Conservation (phyloP, 352 stramenopile genomes). For the Saprolegnia diclina region DNA sequence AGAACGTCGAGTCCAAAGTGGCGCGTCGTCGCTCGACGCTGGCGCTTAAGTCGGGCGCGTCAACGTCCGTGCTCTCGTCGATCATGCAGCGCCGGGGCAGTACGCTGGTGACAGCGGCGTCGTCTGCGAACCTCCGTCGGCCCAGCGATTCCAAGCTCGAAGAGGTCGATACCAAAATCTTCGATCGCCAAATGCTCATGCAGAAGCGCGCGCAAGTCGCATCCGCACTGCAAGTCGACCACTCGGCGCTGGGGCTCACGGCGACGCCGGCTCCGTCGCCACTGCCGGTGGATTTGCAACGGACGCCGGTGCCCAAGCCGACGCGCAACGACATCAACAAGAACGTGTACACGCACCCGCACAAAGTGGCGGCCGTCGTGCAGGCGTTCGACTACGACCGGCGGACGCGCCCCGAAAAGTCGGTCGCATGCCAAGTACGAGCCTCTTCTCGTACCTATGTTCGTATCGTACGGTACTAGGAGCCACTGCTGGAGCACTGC, state of each 20-base stretch:
- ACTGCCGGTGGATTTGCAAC: slow-evolving; percentile 3
- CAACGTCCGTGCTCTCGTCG: too few species aligned
- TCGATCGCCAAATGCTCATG: slow-evolving; percentile 20
- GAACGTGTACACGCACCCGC: slow-evolving; percentile 19
- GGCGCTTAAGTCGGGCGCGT: neutral
- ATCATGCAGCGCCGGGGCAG: neutral
- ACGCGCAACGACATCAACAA: slow-evolving; percentile 1
- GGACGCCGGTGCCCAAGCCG: neutral
- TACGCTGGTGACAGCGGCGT: neutral
- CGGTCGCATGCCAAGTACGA: slow-evolving; percentile 13
- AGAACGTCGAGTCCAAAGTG: neutral
- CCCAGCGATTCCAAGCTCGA: neutral
- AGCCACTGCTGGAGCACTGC: slow-evolving; percentile 24
- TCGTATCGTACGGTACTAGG: too few species aligned
- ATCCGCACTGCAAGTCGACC: slow-evolving; percentile 9
- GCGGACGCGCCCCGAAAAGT: neutral
- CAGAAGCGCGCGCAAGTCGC: slow-evolving; percentile 18
- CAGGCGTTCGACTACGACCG: slow-evolving; percentile 18
- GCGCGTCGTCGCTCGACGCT: too few species aligned
- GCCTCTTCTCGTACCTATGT: too few species aligned
- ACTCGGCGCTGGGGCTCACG: slow-evolving; percentile 16
- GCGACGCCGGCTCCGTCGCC: neutral
- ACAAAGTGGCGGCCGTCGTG: slow-evolving; percentile 12
- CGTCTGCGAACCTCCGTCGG: neutral
- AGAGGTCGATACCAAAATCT: slow-evolving; percentile 17